phyloP scores from a whole-genome alignment of 2,329 filamentous ascomycete species.

The Cladosporium sp. region DNA sequence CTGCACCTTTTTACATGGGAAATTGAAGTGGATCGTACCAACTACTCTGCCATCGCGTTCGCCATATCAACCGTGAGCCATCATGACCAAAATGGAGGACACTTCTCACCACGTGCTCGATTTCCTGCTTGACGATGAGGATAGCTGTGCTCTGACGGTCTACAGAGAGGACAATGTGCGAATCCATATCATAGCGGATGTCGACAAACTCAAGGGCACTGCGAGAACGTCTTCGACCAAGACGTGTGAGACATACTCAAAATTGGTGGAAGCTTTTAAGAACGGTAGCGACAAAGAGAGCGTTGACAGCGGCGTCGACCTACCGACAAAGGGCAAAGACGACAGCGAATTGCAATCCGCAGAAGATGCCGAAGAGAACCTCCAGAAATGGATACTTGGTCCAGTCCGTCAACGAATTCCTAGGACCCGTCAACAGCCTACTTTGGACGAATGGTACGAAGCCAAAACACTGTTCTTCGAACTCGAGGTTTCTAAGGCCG shows the following conservation, averaged over 20 bases:
- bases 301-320: constrained; percentile 31
- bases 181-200: constrained; percentile 37
- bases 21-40: background rate
- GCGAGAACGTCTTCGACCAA: constrained; percentile 25
- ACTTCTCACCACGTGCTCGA: constrained; percentile 31
- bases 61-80: background rate
- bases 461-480: constrained; percentile 33
- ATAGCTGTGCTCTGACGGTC: constrained; percentile 36
- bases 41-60: background rate
- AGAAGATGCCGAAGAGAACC: constrained; percentile 27
- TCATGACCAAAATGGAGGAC: background rate
- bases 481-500: constrained; percentile 26
- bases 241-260: constrained; percentile 26
- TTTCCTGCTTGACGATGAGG: constrained; percentile 36
- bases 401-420: constrained; percentile 25
- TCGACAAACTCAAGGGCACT: constrained; percentile 26
- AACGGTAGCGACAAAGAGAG: constrained; percentile 23
- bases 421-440: constrained; percentile 21
- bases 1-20: background rate
- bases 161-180: constrained; percentile 28
- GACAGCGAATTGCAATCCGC: background rate
- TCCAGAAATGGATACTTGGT: constrained; percentile 36
- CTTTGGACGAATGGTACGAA: constrained; percentile 36
- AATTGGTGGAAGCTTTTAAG: constrained; percentile 24
- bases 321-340: background rate